These are phyloP conservation scores for Geranium rotundifolium DNA, from an alignment of 345 rosid genomes.

Conservation along the genomic window DNA sequence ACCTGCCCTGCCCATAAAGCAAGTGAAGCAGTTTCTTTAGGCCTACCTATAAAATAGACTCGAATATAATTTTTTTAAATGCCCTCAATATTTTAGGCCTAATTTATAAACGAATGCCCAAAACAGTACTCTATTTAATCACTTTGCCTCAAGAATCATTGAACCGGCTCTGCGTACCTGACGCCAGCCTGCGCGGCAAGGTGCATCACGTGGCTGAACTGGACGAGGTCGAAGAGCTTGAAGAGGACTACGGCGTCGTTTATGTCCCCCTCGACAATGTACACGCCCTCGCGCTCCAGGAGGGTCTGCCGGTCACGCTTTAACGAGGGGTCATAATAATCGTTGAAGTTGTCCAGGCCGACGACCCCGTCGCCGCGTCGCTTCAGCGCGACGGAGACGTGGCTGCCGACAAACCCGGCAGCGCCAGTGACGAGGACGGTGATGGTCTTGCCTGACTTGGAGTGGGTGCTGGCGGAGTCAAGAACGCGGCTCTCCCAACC, in stretches of 20 bases:
- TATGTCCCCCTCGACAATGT: conserved; percentile 11
- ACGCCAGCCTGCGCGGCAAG: conserved; percentile 19
- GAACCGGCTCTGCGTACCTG: background rate
- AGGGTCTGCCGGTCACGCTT: conserved; percentile 6
- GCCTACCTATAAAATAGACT: no score
- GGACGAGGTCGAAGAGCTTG: conserved; percentile 15
- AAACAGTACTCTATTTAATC: no score
- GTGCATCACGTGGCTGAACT: conserved; percentile 18
- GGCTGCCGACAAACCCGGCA: conserved; percentile 15
- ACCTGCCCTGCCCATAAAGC: background rate
- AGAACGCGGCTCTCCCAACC: conserved; percentile 13
- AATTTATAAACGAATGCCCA: no score
- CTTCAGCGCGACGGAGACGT: conserved; percentile 13
- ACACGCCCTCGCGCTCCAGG: conserved; percentile 7
- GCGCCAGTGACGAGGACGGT: conserved; percentile 19
- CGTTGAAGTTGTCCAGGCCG: conserved; percentile 15
- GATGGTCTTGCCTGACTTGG: conserved; percentile 8
- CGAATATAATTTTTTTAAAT: no score
- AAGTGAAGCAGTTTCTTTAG: no score
- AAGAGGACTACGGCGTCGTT: conserved; percentile 11
- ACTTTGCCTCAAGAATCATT: no score
- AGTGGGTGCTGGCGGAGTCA: conserved; percentile 6
- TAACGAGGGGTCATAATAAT: conserved; percentile 12
- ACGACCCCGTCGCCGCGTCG: conserved; percentile 18
- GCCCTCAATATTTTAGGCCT: no score